Base-by-base conservation (phyloP, 805 yeast genomes). In the Kluyveromyces nonfermentans region DNA sequence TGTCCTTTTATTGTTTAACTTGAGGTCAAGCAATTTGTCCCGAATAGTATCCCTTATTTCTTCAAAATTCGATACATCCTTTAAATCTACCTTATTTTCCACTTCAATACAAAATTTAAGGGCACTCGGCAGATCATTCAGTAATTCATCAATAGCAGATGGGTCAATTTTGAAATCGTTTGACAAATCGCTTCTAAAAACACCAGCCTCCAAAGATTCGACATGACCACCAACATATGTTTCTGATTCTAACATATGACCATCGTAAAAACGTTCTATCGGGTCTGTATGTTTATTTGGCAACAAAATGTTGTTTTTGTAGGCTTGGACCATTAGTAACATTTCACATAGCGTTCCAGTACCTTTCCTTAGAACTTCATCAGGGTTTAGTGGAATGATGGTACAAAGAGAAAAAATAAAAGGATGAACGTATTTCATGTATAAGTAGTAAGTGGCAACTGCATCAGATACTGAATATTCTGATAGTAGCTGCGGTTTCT, bases 391-490 rank as follows among this genome's bases (percentile, higher is more conserved):
- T 0, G 99, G 99, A 65, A 93, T 78, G 60, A 93, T 94, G 10
- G 94, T 88, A 64, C 97, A 89, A 46, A 93, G 77, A 2, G 98
- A 93, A 59, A 93, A 88, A 52, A 93, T 83, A 67, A 93, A 93
- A 1, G 97, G 97, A 63, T 89, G 97, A 42, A 93, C 96, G 59
- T 93, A 94, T 64, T 93, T 93, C 78, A 84, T 89, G 68, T 89
- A 93, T 37, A 93, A 70, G 63, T 93, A 93, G 60, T 89, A 93
- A 0, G 99, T 93, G 4, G 98, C 98, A 33, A 94, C 98, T 10
- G 99, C 99, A 72, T 93, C 99, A 45, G 98, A 94, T 21, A 93
- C 99, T 1, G 98, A 94, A 63, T 93, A 93, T 60, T 94, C 98
- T 0, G 98, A 87, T 41, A 93, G 65, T 3, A 82, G 67, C 57